Evolutionary conservation across 331 rosid genomes (phyloP).

Genomic region (Rosa hybrid): DNA sequence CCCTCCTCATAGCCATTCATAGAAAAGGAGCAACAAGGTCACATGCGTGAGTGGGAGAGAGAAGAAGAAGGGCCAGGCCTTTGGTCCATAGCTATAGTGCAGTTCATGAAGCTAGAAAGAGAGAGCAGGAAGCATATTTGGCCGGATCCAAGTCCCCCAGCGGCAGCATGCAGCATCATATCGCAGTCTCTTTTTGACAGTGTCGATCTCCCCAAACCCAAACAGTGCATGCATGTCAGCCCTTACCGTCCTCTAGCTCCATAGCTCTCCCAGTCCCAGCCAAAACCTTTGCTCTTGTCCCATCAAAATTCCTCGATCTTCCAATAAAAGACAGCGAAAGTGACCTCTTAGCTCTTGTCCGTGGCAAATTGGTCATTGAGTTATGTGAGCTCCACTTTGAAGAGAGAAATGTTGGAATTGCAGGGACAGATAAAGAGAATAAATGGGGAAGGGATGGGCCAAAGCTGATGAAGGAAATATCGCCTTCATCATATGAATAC

Average conservation of each 20-base stretch:
- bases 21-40: slow-evolving; percentile 1
- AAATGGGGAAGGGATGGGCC: slow-evolving; percentile 14
- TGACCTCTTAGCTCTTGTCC: not conserved
- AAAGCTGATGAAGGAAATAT: slow-evolving; percentile 6
- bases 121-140: slow-evolving; percentile 37
- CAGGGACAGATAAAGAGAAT: slow-evolving; percentile 35
- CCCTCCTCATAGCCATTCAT: not conserved
- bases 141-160: slow-evolving; percentile 23
- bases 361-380: slow-evolving; percentile 17
- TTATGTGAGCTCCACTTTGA: not conserved
- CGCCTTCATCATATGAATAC: not conserved
- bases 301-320: slow-evolving; percentile 15
- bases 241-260: slow-evolving; percentile 25
- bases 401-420: slow-evolving; percentile 32
- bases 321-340: slow-evolving; percentile 7
- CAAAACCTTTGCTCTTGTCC: slow-evolving; percentile 30
- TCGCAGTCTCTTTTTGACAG: slow-evolving; percentile 13
- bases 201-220: not conserved
- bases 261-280: not conserved
- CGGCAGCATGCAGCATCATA: not conserved
- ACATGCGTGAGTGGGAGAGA: slow-evolving; percentile 6
- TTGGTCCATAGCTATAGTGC: not conserved
- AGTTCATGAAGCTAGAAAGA: not conserved
- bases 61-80: not conserved
- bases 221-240: slow-evolving; percentile 24